Conservation (phyloP, 73 alveolate species). For the Blepharisma japonicum region DNA sequence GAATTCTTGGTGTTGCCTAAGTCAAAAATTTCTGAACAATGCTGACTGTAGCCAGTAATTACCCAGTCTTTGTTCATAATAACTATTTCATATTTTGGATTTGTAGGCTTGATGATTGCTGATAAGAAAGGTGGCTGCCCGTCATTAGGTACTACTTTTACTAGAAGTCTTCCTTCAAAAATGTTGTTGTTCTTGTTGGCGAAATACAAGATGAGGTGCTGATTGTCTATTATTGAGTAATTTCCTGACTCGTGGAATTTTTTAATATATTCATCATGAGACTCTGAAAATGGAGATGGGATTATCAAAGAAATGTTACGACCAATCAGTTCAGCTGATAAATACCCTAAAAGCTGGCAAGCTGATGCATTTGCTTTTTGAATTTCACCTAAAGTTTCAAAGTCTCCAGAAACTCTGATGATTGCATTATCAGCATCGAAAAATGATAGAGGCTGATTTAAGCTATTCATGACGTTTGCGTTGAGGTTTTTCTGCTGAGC, state of each 20-base stretch:
- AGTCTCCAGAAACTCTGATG: background rate
- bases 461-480: background rate
- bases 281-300: background rate
- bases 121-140: constrained; percentile 4
- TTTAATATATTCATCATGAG: background rate
- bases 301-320: background rate
- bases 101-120: constrained; percentile 2
- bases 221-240: constrained; percentile 4
- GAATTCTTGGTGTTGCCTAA: background rate
- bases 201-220: background rate
- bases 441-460: background rate
- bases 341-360: background rate
- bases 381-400: constrained; percentile 2
- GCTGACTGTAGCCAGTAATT: constrained; percentile 1
- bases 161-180: constrained; percentile 10
- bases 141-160: background rate
- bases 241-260: background rate
- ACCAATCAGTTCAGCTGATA: constrained; percentile 1
- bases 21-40: constrained; percentile 14
- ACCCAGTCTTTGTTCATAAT: background rate
- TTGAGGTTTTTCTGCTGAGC: background rate
- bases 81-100: background rate
- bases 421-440: background rate
- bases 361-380: constrained; percentile 11
- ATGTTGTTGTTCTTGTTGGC: background rate